Base-by-base conservation (phyloP, 495 filamentous ascomycete species). In the Neurospora sp. region DNA sequence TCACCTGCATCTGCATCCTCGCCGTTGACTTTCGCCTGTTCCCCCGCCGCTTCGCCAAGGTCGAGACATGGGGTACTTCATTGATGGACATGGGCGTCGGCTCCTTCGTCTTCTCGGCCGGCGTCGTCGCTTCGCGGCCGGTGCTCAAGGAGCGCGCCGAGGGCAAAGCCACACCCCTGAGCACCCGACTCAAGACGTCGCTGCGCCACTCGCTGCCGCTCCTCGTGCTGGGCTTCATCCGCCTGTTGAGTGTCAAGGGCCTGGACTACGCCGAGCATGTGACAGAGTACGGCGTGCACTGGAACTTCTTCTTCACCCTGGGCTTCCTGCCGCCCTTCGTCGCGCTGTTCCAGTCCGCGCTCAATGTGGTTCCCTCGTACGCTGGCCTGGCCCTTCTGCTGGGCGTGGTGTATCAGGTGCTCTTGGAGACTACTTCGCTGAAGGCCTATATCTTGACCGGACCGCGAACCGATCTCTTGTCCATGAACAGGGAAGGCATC, bases 231-330 rank as follows among this genome's bases (percentile, higher is more conserved):
- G 96, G 96, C 23, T 75, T 97, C 48, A 85, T 96, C 70, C 89
- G 96, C 31, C 82, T 98, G 20, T 90, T 91, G 72, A 97, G 89
- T 76, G 94, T 98, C 77, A 99, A 98, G 82, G 92, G 93, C 11
- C 84, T 97, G 31, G 94, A 98, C 78, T 98, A 98, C 79, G 94
- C 94, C 3, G 96, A 98, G 80, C 96, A 99, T 82, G 94, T 98
- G 42, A 95, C 93, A 2, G 96, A 99, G 77, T 99, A 99, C 77
- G 96, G 96, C 39, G 93, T 98, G 12, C 96, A 99, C 81, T 99
- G 96, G 96, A 99, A 99, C 81, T 99, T 99, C 81, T 99, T 99
- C 85, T 98, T 99, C 82, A 99, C 96, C 0, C 84, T 99, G 12
- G 95, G 90, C 5, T 88, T 98, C 37, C 82, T 99, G 40, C 93